A percentile compares a stretch with the other conserved stretches of the same genome.
Evolutionary conservation across 768 basidiomycete species (phyloP).

Genomic region (Tremella yokohamensis): DNA sequence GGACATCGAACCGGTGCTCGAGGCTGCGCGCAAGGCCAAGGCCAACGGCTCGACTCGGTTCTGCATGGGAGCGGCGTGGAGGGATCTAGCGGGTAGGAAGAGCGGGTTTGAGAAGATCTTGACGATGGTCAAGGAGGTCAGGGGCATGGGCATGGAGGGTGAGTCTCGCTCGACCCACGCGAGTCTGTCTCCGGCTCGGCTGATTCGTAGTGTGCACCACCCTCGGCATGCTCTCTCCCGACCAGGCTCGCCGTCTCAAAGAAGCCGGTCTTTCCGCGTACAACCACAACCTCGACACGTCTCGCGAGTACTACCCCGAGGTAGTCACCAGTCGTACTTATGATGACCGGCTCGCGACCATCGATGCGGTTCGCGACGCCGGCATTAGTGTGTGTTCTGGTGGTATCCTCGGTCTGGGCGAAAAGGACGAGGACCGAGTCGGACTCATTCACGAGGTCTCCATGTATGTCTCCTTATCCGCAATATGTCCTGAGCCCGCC

Average conservation of each 20-base stretch:
- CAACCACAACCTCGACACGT: slow-evolving; percentile 98
- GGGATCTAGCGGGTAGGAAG: slow-evolving; percentile 87
- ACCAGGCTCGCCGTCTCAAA: slow-evolving; percentile 86
- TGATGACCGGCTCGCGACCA: slow-evolving; percentile 87
- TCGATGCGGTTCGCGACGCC: slow-evolving; percentile 82
- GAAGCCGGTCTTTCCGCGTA: slow-evolving; percentile 95
- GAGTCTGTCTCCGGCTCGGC: neutral
- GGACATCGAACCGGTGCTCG: slow-evolving; percentile 85
- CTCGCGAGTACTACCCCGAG: slow-evolving; percentile 90
- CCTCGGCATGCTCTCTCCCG: slow-evolving; percentile 90
- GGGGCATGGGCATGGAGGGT: slow-evolving; percentile 92
- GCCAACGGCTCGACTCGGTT: slow-evolving; percentile 95
- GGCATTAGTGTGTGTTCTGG: slow-evolving; percentile 97
- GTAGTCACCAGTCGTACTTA: slow-evolving; percentile 94
- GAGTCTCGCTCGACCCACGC: slow-evolving; percentile 11
- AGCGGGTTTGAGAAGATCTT: slow-evolving; percentile 89
- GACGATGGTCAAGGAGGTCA: slow-evolving; percentile 70
- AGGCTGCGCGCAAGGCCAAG: slow-evolving; percentile 88
- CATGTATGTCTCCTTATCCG: slow-evolving; percentile 59
- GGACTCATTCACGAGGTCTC: slow-evolving; percentile 91
- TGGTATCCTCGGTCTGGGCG: slow-evolving; percentile 90
- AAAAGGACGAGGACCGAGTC: slow-evolving; percentile 81
- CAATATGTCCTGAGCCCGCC: neutral
- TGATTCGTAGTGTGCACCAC: slow-evolving; percentile 76
- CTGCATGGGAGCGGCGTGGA: slow-evolving; percentile 99